Percentiles rank a stretch among this genome's conserved stretches.
Conservation (phyloP, 1,284 basidiomycete species). For the Ceratobasidium papillatum region DNA sequence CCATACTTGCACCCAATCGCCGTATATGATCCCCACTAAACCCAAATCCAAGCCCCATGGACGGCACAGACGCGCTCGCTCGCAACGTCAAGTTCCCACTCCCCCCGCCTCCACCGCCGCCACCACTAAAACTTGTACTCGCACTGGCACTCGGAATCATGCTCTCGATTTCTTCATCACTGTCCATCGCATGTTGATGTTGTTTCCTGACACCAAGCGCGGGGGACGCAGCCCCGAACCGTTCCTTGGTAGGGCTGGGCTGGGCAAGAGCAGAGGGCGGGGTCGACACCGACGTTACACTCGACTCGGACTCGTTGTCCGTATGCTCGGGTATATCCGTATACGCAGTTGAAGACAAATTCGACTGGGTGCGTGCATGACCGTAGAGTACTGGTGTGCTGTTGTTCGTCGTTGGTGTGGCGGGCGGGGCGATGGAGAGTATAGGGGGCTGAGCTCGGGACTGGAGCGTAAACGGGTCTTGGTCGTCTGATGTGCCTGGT, state of each 20-base stretch:
- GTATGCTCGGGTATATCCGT: conserved; percentile 35
- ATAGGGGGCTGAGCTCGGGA: neutral
- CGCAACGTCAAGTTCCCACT: neutral
- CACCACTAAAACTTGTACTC: conserved; percentile 6
- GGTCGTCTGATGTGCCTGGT: conserved; percentile 2
- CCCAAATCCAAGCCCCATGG: conserved; percentile 9
- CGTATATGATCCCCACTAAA: conserved; percentile 7
- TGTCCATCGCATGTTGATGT: conserved; percentile 3
- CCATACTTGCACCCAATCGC: neutral
- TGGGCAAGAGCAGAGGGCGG: conserved; percentile 33
- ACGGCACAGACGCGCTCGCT: conserved; percentile 7
- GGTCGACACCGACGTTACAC: conserved; percentile 30
- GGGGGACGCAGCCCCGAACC: neutral
- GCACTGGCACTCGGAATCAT: conserved; percentile 1
- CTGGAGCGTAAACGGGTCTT: conserved; percentile 12
- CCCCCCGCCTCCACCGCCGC: neutral
- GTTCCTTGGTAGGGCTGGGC: conserved; percentile 21
- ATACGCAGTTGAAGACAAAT: conserved; percentile 32
- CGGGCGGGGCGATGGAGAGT: neutral
- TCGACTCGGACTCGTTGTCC: conserved; percentile 39
- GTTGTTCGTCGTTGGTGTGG: neutral
- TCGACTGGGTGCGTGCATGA: conserved; percentile 28
- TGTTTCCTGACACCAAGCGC: neutral
- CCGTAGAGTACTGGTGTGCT: conserved; percentile 5
- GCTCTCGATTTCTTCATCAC: conserved; percentile 32